These are phyloP conservation scores for Ceriops tagal DNA, from an alignment of 345 rosid species.

Conservation along the genomic window DNA sequence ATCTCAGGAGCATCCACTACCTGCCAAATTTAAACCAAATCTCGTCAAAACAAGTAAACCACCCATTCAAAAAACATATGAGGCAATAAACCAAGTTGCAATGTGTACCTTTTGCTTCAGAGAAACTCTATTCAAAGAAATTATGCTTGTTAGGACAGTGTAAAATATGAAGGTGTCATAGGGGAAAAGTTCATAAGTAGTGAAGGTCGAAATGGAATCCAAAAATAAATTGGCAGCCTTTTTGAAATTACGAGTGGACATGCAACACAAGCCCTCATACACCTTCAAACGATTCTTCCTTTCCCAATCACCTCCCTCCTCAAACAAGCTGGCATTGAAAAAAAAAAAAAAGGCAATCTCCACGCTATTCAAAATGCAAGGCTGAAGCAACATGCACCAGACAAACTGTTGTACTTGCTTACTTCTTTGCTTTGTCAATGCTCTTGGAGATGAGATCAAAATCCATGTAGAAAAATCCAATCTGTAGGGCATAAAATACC, in stretches of 20 bases:
- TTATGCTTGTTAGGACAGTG: constrained; percentile 91
- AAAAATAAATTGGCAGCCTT: constrained; percentile 86
- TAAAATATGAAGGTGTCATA: constrained; percentile 94
- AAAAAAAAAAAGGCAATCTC: constrained; percentile 1
- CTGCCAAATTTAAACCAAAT: constrained; percentile 38
- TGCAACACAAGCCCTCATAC: constrained; percentile 89
- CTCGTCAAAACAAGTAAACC: not conserved
- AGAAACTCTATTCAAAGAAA: constrained; percentile 92
- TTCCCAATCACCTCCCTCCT: constrained; percentile 99
- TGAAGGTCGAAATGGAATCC: constrained; percentile 97
- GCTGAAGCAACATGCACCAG: constrained; percentile 7
- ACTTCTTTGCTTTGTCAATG: constrained; percentile 97
- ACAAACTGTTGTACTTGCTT: constrained; percentile 18
- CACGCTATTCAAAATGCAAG: constrained; percentile 3
- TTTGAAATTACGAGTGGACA: constrained; percentile 86
- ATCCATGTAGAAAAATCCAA: constrained; percentile 93
- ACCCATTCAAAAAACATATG: not conserved
- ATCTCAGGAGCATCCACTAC: constrained; percentile 99
- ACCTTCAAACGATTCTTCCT: constrained; percentile 96
- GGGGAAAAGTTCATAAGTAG: constrained; percentile 92
- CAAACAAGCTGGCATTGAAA: constrained; percentile 69
- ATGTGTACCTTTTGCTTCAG: constrained; percentile 84
- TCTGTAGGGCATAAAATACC: constrained; percentile 81
- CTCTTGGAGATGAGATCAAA: constrained; percentile 90
- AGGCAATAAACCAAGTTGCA: not conserved